Evolutionary conservation across 2,329 filamentous ascomycete genomes (phyloP).

Genomic region (Macrophomina phaseolina): DNA sequence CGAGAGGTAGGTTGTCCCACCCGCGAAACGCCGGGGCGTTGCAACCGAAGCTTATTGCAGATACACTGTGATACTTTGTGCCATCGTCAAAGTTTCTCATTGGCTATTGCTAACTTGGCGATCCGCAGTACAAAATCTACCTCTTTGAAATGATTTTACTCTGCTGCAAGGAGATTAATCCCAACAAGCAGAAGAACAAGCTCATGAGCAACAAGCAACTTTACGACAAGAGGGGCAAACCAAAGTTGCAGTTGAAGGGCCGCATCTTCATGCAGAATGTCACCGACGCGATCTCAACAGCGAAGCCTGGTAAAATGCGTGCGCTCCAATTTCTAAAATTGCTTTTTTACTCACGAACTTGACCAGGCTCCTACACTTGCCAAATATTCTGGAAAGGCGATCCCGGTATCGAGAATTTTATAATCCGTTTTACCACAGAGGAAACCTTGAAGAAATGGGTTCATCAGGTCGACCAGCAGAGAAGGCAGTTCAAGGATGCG

Average conservation of each 20-base stretch:
- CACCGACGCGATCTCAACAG: slow-evolving; percentile 86
- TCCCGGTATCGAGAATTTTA: slow-evolving; percentile 92
- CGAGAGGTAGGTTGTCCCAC: slow-evolving; percentile 72
- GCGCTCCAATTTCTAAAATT: background rate
- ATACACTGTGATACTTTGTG: slow-evolving; percentile 17
- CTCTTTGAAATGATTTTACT: slow-evolving; percentile 94
- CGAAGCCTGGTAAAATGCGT: slow-evolving; percentile 78
- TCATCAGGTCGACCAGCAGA: slow-evolving; percentile 75
- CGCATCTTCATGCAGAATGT: slow-evolving; percentile 99
- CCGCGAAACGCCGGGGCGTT: slow-evolving; percentile 5
- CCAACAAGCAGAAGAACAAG: slow-evolving; percentile 77
- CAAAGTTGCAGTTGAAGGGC: slow-evolving; percentile 85
- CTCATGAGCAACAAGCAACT: slow-evolving; percentile 73
- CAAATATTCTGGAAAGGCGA: slow-evolving; percentile 99
- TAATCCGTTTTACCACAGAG: slow-evolving; percentile 91
- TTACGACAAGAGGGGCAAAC: slow-evolving; percentile 75
- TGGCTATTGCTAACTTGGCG: slow-evolving; percentile 19
- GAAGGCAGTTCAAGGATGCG: slow-evolving; percentile 60
- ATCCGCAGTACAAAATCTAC: slow-evolving; percentile 88
- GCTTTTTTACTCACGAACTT: background rate
- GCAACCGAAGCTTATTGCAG: slow-evolving; percentile 26
- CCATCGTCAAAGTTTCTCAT: background rate
- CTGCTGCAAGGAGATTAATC: slow-evolving; percentile 93
- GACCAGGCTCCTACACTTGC: slow-evolving; percentile 83
- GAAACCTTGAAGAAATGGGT: slow-evolving; percentile 95